These are phyloP conservation scores for Cercospora beticola DNA, from an alignment of 2,329 filamentous ascomycete species.

Conservation along the genomic window DNA sequence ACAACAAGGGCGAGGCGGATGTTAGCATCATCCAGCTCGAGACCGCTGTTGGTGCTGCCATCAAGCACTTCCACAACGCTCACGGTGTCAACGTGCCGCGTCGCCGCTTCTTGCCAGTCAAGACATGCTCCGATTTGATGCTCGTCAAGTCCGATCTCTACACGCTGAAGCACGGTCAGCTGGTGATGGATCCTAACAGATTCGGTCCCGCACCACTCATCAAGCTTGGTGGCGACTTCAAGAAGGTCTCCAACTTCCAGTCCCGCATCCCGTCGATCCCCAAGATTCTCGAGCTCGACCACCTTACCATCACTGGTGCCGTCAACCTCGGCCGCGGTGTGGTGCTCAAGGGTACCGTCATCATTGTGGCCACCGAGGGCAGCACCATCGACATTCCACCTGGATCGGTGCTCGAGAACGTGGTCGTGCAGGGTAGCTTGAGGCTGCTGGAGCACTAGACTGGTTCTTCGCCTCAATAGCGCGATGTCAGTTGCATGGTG, in stretches of 20 bases:
- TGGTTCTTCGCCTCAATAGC: neutral
- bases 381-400: slow-evolving; percentile 97
- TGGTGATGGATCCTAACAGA: slow-evolving; percentile 92
- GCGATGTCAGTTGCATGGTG: neutral
- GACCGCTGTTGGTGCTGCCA: slow-evolving; percentile 96
- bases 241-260: slow-evolving; percentile 98
- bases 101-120: slow-evolving; percentile 97
- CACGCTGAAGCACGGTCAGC: slow-evolving; percentile 96
- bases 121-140: slow-evolving; percentile 99
- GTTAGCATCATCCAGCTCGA: slow-evolving; percentile 97
- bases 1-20: slow-evolving; percentile 99
- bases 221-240: slow-evolving; percentile 98
- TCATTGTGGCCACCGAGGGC: slow-evolving; percentile 96
- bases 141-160: slow-evolving; percentile 99
- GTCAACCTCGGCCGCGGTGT: slow-evolving; percentile 96
- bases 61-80: slow-evolving; percentile 97
- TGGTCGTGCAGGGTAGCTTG: slow-evolving; percentile 96
- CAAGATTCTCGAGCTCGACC: slow-evolving; percentile 87
- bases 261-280: slow-evolving; percentile 83
- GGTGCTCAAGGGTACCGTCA: slow-evolving; percentile 95
- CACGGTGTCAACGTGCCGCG: slow-evolving; percentile 99
- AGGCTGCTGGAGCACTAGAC: slow-evolving; percentile 65
- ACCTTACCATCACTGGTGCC: slow-evolving; percentile 94
- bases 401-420: slow-evolving; percentile 96
- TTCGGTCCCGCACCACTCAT: slow-evolving; percentile 97